phyloP scores from a whole-genome alignment of 2,329 filamentous ascomycete genomes.

The Penicillium sp. region DNA sequence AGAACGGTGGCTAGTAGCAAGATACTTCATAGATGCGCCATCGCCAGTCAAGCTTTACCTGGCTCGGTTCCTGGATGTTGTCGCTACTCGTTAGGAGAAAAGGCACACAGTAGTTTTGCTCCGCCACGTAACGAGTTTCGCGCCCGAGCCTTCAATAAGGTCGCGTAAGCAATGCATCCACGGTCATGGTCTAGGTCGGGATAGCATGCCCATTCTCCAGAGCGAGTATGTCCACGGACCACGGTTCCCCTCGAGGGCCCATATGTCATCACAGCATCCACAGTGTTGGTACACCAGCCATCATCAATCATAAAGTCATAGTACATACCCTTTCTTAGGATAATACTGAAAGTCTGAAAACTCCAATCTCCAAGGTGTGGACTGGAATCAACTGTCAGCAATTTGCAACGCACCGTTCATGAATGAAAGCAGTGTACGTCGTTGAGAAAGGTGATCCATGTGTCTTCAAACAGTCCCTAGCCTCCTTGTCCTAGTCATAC shows the following conservation, averaged over 20 bases:
- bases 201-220: constrained; percentile 32
- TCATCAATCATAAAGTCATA: constrained; percentile 40
- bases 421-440: constrained; percentile 49
- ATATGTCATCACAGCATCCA: constrained; percentile 54
- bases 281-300: not conserved
- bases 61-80: constrained; percentile 25
- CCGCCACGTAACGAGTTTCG: constrained; percentile 53
- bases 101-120: constrained; percentile 28
- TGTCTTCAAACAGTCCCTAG: constrained; percentile 39
- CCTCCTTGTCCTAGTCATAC: constrained; percentile 44
- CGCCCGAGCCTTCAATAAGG: constrained; percentile 55
- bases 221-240: constrained; percentile 43
- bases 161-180: constrained; percentile 43
- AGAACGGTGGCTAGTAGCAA: constrained; percentile 42
- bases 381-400: constrained; percentile 54
- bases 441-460: constrained; percentile 49
- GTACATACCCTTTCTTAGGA: constrained; percentile 23
- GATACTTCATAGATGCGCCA: constrained; percentile 23
- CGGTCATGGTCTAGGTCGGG: constrained; percentile 30
- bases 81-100: constrained; percentile 50
- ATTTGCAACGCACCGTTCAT: constrained; percentile 48
- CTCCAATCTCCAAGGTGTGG: constrained; percentile 48
- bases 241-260: constrained; percentile 53
- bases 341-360: constrained; percentile 53
- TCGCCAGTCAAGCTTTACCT: not conserved